phyloP scores from a whole-genome alignment of 495 filamentous ascomycete species.

The Neohortaea acidophila region DNA sequence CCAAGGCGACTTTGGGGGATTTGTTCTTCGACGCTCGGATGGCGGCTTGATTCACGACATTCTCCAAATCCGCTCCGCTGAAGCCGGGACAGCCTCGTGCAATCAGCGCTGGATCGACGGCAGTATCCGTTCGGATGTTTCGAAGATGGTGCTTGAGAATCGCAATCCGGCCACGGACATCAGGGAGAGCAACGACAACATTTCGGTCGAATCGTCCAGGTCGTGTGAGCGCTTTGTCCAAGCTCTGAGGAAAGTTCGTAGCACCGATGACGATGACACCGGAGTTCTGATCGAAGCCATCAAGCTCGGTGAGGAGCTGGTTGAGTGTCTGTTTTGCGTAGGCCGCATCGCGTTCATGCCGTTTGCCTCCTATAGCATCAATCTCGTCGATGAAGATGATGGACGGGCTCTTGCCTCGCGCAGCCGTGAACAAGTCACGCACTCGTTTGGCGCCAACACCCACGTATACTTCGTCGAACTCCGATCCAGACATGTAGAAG shows the following conservation, averaged over 20 bases:
- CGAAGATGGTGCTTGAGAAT: conserved; percentile 88
- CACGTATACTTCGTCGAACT: conserved; percentile 97
- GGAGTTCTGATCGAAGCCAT: conserved; percentile 86
- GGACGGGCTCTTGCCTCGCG: conserved; percentile 76
- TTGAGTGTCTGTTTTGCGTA: conserved; percentile 96
- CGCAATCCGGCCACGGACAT: conserved; percentile 84
- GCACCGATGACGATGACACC: conserved; percentile 91
- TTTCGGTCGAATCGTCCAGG: conserved; percentile 93
- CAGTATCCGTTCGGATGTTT: conserved; percentile 58
- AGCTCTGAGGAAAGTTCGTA: conserved; percentile 84
- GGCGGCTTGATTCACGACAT: conserved; percentile 90
- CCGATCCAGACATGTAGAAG: conserved; percentile 98
- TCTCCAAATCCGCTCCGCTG: conserved; percentile 89
- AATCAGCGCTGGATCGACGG: conserved; percentile 68
- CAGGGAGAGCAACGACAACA: conserved; percentile 73
- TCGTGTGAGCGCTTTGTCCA: conserved; percentile 88
- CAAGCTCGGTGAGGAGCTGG: conserved; percentile 92
- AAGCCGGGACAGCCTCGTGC: conserved; percentile 80
- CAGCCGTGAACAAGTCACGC: conserved; percentile 80
- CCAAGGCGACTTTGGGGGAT: conserved; percentile 50
- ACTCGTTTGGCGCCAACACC: conserved; percentile 97
- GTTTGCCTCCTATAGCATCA: conserved; percentile 87
- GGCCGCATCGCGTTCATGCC: conserved; percentile 85
- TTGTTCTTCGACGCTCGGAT: conserved; percentile 76
- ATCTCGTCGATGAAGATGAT: conserved; percentile 98